A percentile compares a stretch with the other conserved stretches of the same genome.
phyloP scores from a whole-genome alignment of 768 basidiomycete genomes.

The Mycena galopus region DNA sequence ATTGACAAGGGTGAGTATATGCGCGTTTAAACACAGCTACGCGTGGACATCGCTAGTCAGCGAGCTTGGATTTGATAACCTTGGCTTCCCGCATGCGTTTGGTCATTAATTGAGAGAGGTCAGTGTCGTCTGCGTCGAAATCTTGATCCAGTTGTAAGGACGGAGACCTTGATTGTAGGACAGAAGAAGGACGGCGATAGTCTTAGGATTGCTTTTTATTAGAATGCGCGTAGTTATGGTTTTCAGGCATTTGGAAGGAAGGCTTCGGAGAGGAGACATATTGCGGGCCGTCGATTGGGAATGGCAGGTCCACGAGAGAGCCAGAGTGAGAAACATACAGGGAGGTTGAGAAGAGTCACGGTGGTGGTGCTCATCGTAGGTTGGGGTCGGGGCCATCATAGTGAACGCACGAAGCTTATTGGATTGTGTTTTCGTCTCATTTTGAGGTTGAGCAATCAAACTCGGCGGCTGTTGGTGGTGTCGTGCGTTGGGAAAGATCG shows the following conservation, averaged over 20 bases:
- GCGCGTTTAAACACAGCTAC: neutral
- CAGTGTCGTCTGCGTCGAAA: conserved; percentile 36
- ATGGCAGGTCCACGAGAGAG: neutral
- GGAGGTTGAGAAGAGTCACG: conserved; percentile 6
- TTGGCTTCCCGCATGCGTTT: conserved; percentile 41
- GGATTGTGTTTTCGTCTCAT: conserved; percentile 25
- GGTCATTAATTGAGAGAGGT: conserved; percentile 39
- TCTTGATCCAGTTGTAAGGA: conserved; percentile 27
- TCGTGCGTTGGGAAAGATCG: conserved; percentile 12
- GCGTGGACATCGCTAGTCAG: conserved; percentile 38
- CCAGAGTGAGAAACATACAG: conserved; percentile 12
- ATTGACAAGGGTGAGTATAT: conserved; percentile 19
- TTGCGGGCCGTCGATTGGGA: conserved; percentile 28
- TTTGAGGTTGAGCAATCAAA: conserved; percentile 28
- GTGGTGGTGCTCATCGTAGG: conserved; percentile 14
- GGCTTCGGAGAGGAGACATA: conserved; percentile 32
- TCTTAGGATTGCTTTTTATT: conserved; percentile 8
- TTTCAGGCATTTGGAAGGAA: conserved; percentile 11
- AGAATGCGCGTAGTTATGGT: conserved; percentile 8
- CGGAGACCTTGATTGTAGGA: conserved; percentile 20
- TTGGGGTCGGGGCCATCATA: conserved; percentile 11
- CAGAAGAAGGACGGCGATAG: neutral
- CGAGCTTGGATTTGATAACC: conserved; percentile 39
- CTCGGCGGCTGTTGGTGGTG: conserved; percentile 4
- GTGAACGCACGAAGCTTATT: conserved; percentile 35